Conservation (phyloP, 2,329 filamentous ascomycete species). For the Tolypocladium nubicola region DNA sequence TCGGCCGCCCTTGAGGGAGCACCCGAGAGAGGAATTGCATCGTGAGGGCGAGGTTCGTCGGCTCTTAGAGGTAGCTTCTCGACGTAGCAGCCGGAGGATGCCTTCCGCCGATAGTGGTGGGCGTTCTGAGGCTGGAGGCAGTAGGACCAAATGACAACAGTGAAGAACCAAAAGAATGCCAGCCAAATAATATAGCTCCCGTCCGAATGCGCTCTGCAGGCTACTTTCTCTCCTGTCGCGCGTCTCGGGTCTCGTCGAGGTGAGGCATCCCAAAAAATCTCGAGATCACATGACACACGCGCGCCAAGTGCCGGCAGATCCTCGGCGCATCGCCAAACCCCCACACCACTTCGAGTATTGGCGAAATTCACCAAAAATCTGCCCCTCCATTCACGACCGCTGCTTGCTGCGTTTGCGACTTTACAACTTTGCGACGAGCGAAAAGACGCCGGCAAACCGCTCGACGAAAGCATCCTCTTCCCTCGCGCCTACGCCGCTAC, state of each 20-base stretch:
- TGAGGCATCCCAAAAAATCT: slow-evolving; percentile 15
- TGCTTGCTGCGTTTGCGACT: slow-evolving; percentile 7
- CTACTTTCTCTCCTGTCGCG: background rate
- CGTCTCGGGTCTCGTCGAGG: background rate
- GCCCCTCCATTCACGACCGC: slow-evolving; percentile 25
- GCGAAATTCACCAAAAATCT: slow-evolving; percentile 31
- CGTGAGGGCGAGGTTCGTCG: slow-evolving; percentile 1
- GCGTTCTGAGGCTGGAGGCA: background rate
- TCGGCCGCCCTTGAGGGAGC: slow-evolving; percentile 11
- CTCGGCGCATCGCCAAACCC: slow-evolving; percentile 18
- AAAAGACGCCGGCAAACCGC: background rate
- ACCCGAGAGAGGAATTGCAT: slow-evolving; percentile 16
- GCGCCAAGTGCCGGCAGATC: slow-evolving; percentile 18
- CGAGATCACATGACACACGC: slow-evolving; percentile 25
- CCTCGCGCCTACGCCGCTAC: background rate
- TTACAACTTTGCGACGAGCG: slow-evolving; percentile 2
- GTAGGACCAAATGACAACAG: background rate
- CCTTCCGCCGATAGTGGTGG: background rate
- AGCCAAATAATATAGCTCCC: background rate
- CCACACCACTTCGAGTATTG: slow-evolving; percentile 26
- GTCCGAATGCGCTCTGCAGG: background rate
- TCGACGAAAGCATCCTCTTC: background rate
- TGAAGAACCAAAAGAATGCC: too few relatives aligned
- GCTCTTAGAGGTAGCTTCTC: background rate
- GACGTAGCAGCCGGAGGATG: background rate